A percentile compares a stretch with the other conserved stretches of the same genome.
These are phyloP conservation scores for Malus fusca DNA, from an alignment of 306 rosid genomes.

Conservation along the genomic window DNA sequence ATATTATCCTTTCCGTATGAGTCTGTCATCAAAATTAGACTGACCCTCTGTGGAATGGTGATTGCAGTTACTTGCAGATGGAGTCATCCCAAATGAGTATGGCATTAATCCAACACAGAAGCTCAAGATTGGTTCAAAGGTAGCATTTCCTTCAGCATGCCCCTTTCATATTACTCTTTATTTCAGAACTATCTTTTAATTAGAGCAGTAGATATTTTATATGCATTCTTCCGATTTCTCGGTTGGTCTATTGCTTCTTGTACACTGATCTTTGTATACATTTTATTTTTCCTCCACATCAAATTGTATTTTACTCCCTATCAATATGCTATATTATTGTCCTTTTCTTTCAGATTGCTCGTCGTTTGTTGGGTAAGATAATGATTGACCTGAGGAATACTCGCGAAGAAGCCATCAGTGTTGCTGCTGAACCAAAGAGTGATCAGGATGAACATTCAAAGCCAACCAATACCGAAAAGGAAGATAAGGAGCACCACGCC, in stretches of 20 bases:
- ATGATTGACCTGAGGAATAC: conserved; percentile 92
- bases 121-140: conserved; percentile 95
- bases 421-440: conserved; percentile 78
- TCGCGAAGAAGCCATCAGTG: conserved; percentile 90
- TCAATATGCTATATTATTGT: neutral
- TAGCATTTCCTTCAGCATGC: conserved; percentile 4
- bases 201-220: no score
- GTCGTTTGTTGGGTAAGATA: conserved; percentile 90
- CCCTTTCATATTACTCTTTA: neutral
- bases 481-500: conserved; percentile 45
- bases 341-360: conserved; percentile 65
- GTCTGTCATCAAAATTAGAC: conserved; percentile 1
- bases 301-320: neutral
- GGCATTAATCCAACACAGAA: conserved; percentile 92
- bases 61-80: conserved; percentile 87
- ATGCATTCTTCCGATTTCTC: conserved; percentile 9
- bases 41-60: conserved; percentile 6
- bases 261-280: neutral
- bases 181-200: no score
- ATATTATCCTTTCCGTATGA: neutral
- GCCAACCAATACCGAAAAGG: conserved; percentile 37
- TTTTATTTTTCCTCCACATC: neutral
- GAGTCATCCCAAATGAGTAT: conserved; percentile 96
- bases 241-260: conserved; percentile 10
- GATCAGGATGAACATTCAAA: conserved; percentile 42